Evolutionary conservation across 2,329 filamentous ascomycete genomes (phyloP).

Genomic region (Chrysoporthe cubensis): DNA sequence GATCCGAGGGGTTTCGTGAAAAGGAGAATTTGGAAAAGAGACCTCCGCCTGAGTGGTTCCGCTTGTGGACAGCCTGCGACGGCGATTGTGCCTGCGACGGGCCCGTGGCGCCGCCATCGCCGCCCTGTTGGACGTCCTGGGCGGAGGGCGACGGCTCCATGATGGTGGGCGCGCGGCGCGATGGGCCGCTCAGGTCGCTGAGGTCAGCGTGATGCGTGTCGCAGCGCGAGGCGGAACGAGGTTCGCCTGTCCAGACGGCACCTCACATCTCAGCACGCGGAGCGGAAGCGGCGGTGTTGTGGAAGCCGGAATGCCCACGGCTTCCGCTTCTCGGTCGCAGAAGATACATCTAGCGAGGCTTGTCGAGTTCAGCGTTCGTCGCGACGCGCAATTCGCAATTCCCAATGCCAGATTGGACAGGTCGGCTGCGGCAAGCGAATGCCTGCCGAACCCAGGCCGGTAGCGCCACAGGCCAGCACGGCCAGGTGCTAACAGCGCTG

Average conservation of each 20-base stretch:
- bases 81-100: slow-evolving; percentile 12
- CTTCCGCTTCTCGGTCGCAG: slow-evolving; percentile 2
- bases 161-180: slow-evolving; percentile 19
- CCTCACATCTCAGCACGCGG: slow-evolving; percentile 21
- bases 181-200: slow-evolving; percentile 20
- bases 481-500: neutral
- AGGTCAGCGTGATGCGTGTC: slow-evolving; percentile 19
- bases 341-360: slow-evolving; percentile 9
- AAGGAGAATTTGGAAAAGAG: slow-evolving; percentile 74
- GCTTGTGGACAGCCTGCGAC: slow-evolving; percentile 37
- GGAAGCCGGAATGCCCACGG: slow-evolving; percentile 13
- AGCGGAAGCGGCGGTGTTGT: slow-evolving; percentile 7
- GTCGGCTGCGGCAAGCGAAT: neutral
- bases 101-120: slow-evolving; percentile 1
- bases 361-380: neutral
- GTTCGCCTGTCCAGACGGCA: neutral
- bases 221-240: slow-evolving; percentile 16
- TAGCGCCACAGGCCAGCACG: too few species aligned
- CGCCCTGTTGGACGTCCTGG: slow-evolving; percentile 22
- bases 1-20: slow-evolving; percentile 51
- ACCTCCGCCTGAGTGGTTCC: slow-evolving; percentile 54
- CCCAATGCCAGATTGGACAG: neutral
- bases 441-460: neutral
- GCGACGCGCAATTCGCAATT: slow-evolving; percentile 18
- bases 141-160: slow-evolving; percentile 24